Base-by-base conservation (phyloP, 495 filamentous ascomycete species). In the Ramalina intermedia region DNA sequence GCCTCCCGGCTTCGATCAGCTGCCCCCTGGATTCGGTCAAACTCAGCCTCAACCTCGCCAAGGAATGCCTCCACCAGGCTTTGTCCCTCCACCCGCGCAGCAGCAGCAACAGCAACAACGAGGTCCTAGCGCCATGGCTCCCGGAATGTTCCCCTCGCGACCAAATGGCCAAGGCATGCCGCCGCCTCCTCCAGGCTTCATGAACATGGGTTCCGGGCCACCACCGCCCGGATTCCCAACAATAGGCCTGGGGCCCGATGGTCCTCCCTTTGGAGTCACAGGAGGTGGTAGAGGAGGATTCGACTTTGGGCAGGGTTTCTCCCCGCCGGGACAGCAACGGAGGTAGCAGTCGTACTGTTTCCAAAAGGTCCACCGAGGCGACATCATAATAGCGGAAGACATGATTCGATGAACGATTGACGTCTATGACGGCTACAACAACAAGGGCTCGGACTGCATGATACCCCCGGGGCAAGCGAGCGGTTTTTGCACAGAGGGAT, bases 1-100 rank as follows among this genome's bases (percentile, higher is more conserved):
- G 39, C 71, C 72, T 29, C 72, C 71, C 39, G 70, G 70, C 14
- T 64, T 75, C 37, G 70, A 72, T 20, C 65, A 71, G 47, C 38
- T 72, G 63, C 44, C 66, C 43, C 40, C 66, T 60, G 42, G 39
- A n/a, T 55, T 46, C 33, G 42, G 37, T 33, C 55, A 52, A 17
- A 65, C 63, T 17, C 63, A 64, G 37, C 53, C 48, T 12, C 59
- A 60, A 33, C 58, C 56, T 43, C 71, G 61, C 37, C 68, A 61
- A 16, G 60, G 55, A 29, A 66, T 69, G 35, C 56, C 72, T 55
- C 67, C 60, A 3, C 69, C 69, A 29, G 71, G 69, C 13, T 70
- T 70, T 13, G 71, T 69, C 14, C 72, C 48, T 63, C 67, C 12
- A 59, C 62, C 13, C 61, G 70, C 6, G 20, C 41, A 36, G 29